A percentile compares a stretch with the other conserved stretches of the same genome.
These are phyloP conservation scores for Globisporangium parvum DNA, from an alignment of 352 stramenopile genomes.

Conservation along the genomic window DNA sequence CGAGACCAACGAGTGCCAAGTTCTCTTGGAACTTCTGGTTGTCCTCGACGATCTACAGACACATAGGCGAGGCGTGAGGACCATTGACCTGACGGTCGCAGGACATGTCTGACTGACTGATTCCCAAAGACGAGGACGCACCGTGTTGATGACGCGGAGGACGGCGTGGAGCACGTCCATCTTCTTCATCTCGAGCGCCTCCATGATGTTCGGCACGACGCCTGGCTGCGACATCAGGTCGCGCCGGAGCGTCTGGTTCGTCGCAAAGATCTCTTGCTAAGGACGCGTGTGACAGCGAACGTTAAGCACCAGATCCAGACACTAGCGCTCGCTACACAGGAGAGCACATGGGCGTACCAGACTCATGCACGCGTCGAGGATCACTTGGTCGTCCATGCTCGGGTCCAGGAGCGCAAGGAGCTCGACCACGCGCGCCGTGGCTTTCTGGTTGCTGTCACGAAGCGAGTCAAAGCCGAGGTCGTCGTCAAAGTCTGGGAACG, in stretches of 20 bases:
- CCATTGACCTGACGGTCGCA: background rate
- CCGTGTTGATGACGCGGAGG: slow-evolving; percentile 84
- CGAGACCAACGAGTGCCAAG: slow-evolving; percentile 83
- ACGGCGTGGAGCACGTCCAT: slow-evolving; percentile 82
- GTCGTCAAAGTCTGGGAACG: slow-evolving; percentile 69
- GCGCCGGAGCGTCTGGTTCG: slow-evolving; percentile 59
- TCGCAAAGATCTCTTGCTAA: slow-evolving; percentile 74
- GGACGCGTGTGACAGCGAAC: no score
- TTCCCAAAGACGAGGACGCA: slow-evolving; percentile 12
- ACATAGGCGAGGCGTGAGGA: no score
- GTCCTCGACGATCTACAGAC: slow-evolving; percentile 77
- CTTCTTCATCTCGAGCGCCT: slow-evolving; percentile 90
- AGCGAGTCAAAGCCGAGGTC: slow-evolving; percentile 74
- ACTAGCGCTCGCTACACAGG: no score
- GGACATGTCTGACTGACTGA: no score
- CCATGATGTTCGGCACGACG: slow-evolving; percentile 91
- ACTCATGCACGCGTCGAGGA: slow-evolving; percentile 70
- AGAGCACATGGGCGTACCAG: slow-evolving; percentile 40
- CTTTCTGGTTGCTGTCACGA: slow-evolving; percentile 73
- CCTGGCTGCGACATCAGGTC: slow-evolving; percentile 89
- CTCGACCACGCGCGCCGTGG: slow-evolving; percentile 67
- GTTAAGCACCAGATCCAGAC: no score
- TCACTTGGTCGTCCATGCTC: slow-evolving; percentile 84
- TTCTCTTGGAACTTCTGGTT: slow-evolving; percentile 91
- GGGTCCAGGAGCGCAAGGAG: slow-evolving; percentile 70